These are phyloP conservation scores for Amanita exitialis DNA, from an alignment of 768 basidiomycete species.

Conservation along the genomic window DNA sequence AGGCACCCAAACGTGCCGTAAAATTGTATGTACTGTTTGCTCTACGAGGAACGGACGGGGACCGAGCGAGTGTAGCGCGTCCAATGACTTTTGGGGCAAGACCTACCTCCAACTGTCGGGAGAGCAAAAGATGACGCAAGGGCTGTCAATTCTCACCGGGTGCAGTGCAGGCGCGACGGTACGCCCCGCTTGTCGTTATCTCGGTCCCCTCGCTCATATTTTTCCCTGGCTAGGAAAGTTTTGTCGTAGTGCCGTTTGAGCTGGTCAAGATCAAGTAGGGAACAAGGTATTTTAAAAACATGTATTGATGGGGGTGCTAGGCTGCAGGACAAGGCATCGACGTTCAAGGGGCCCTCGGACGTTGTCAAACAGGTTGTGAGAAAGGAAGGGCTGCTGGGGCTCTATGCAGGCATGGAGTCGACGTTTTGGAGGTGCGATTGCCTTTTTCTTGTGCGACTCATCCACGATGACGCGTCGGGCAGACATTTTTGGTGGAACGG, in stretches of 20 bases:
- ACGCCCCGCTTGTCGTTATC: conserved; percentile 9
- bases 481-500: conserved; percentile 91
- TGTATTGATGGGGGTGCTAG: no score
- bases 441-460: not conserved
- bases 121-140: conserved; percentile 78
- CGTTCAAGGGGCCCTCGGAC: conserved; percentile 85
- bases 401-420: conserved; percentile 94
- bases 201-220: not conserved
- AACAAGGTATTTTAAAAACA: no score
- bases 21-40: conserved; percentile 58
- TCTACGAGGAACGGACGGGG: not conserved
- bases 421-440: conserved; percentile 84
- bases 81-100: conserved; percentile 96
- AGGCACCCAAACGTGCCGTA: conserved; percentile 96
- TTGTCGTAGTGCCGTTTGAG: conserved; percentile 95
- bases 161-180: conserved; percentile 89
- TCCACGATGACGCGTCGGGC: conserved; percentile 5
- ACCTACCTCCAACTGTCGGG: conserved; percentile 54
- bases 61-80: conserved; percentile 27
- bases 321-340: conserved; percentile 88
- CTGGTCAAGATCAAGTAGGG: conserved; percentile 89
- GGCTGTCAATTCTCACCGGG: conserved; percentile 83
- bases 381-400: conserved; percentile 73
- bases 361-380: conserved; percentile 73
- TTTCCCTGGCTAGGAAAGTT: conserved; percentile 48